These are phyloP conservation scores for Phanerochaete sordida DNA, from an alignment of 768 basidiomycete genomes.

Conservation along the genomic window DNA sequence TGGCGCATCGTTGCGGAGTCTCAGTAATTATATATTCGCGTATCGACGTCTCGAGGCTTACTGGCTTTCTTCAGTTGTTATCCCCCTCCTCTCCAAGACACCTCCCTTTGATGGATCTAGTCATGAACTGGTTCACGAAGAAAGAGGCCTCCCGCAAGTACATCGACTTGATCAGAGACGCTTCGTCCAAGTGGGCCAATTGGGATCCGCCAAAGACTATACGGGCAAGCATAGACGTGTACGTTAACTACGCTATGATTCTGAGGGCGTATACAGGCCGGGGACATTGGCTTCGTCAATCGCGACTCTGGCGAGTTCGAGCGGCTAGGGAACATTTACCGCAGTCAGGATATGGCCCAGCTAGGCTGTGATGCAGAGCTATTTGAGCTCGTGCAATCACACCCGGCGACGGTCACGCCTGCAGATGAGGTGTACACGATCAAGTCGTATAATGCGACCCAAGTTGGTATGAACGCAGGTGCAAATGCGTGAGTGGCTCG, in stretches of 20 bases:
- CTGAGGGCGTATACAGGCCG: not conserved
- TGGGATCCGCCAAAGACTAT: not conserved
- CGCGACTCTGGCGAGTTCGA: not conserved
- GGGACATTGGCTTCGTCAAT: not conserved
- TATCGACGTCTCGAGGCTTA: too few relatives aligned
- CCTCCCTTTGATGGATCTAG: too few relatives aligned
- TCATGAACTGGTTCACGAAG: not conserved
- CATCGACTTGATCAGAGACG: not conserved
- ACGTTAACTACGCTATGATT: not conserved
- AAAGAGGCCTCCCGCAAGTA: slow-evolving; percentile 1
- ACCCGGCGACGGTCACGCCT: too few relatives aligned
- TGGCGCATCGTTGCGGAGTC: too few relatives aligned
- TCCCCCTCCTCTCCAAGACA: too few relatives aligned
- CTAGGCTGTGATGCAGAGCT: not conserved
- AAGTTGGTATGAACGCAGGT: not conserved
- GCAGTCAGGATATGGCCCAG: not conserved
- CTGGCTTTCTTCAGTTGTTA: too few relatives aligned
- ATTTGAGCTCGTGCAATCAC: too few relatives aligned
- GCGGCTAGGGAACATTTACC: not conserved
- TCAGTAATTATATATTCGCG: too few relatives aligned
- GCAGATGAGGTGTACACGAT: not conserved
- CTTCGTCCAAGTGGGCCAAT: not conserved
- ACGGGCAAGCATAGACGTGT: not conserved
- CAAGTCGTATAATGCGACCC: not conserved
- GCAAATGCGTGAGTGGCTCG: not conserved